Evolutionary conservation across 176 grass and related monocot species (phyloP), one percentile per base, ranked within the genome.

Genomic region (Hyparrhenia diplandra): DNA sequence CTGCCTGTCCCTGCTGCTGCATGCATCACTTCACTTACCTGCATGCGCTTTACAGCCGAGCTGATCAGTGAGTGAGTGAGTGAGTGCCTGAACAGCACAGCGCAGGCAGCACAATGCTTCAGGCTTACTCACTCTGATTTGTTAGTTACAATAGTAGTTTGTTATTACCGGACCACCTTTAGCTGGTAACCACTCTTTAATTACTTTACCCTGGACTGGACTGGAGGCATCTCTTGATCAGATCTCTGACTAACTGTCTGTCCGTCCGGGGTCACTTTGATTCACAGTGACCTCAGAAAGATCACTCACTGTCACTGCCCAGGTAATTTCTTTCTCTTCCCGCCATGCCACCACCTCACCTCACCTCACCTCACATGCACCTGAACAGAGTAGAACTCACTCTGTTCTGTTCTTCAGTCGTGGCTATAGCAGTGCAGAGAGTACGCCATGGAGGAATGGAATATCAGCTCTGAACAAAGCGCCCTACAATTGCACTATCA

Each of bases 401-500:
- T n/a, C n/a, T n/a, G n/a, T n/a, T n/a, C n/a, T n/a, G n/a, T n/a
- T 52, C 31, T 25, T 27, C 57, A 60, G 57, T 4, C 20, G 2
- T 21, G 51, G 20, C 51, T 1, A n/a, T n/a, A n/a, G n/a, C n/a
- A n/a, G n/a, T n/a, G n/a, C n/a, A 1, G 42, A 51, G 69, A 64
- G 62, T n/a, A 64, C 29, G 74, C 75, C 52, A 67, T 61, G n/a
- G n/a, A n/a, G 67, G 74, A 58, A 83, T 51, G 68, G 75, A 79
- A 75, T 80, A 80, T 46, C 43, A 52, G 29, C 31, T 63, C 67
- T 47, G 67, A 79, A 45, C 76, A 85, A 89, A 85, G 87, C 8
- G 64, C 82, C 55, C 67, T 76, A 83, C 78, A 82, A 49, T 85
- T 77, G 83, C 87, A 57, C 78, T 77, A 58, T 8, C 2, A 54